phyloP scores from a whole-genome alignment of 2,329 filamentous ascomycete species.

The Fusarium staphyleae region DNA sequence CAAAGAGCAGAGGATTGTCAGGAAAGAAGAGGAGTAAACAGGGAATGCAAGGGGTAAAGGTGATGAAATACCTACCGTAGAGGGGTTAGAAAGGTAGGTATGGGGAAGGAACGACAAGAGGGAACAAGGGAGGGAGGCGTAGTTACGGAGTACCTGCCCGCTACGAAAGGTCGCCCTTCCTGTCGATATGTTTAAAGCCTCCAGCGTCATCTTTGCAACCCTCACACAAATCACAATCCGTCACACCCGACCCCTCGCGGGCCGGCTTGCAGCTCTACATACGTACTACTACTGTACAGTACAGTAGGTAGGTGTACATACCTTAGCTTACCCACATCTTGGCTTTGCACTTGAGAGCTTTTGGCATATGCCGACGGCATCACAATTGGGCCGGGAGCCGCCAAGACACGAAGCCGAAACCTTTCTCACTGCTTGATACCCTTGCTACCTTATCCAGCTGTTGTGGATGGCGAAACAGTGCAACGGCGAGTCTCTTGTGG shows the following conservation, averaged over 20 bases:
- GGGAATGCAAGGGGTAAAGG: neutral
- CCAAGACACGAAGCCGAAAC: slow-evolving; percentile 1
- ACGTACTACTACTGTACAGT: too few species aligned
- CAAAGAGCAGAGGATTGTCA: neutral
- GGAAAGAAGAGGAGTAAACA: neutral
- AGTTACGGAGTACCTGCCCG: neutral
- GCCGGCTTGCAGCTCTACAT: slow-evolving; percentile 1
- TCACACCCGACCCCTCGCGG: slow-evolving; percentile 23
- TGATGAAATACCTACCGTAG: too few species aligned
- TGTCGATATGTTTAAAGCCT: slow-evolving; percentile 16
- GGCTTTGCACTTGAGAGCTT: slow-evolving; percentile 3
- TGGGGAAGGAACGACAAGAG: slow-evolving; percentile 8
- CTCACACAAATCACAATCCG: slow-evolving; percentile 13
- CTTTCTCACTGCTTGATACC: neutral
- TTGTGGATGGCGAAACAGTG: slow-evolving; percentile 1
- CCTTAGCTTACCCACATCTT: slow-evolving; percentile 13
- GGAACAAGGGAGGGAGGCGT: neutral
- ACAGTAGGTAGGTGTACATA: too few species aligned
- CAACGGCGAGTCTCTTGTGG: slow-evolving; percentile 24
- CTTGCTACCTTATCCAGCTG: neutral
- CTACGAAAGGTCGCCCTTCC: too few species aligned
- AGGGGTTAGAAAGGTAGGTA: too few species aligned
- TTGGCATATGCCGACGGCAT: slow-evolving; percentile 3
- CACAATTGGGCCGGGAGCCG: slow-evolving; percentile 1
- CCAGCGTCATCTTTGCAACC: slow-evolving; percentile 19